These are phyloP conservation scores for Exophiala phaeomuriformis DNA, from an alignment of 2,329 filamentous ascomycete species.

Conservation along the genomic window DNA sequence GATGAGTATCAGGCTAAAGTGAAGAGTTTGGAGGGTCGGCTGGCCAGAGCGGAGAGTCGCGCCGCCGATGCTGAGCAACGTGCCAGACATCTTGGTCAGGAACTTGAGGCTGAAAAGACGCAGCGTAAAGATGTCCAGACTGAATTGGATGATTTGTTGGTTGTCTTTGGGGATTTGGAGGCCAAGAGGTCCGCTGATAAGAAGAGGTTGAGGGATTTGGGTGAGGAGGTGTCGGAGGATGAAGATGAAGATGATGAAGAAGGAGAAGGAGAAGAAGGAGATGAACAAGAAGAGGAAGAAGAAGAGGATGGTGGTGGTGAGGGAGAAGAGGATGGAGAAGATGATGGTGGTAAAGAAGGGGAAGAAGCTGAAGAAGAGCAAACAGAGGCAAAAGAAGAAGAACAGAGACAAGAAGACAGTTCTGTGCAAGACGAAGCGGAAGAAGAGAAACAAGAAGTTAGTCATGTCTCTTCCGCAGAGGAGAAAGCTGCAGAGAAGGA, in stretches of 20 bases:
- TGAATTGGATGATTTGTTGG: conserved; percentile 72
- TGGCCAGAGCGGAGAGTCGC: conserved; percentile 39
- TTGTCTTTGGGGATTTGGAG: conserved; percentile 74
- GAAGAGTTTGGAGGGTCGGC: conserved; percentile 44
- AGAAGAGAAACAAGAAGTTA: too few relatives aligned
- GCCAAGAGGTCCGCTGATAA: conserved; percentile 68
- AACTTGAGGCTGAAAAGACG: conserved; percentile 51
- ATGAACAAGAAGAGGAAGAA: conserved; percentile 20
- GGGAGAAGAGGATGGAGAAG: background rate
- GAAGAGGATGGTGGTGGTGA: background rate
- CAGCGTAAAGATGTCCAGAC: conserved; percentile 55
- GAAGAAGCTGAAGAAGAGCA: too few relatives aligned
- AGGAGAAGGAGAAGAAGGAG: conserved; percentile 49
- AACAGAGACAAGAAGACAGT: too few relatives aligned
- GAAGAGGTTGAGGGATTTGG: conserved; percentile 57
- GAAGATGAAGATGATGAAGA: conserved; percentile 59
- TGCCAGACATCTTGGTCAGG: conserved; percentile 10
- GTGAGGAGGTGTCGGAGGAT: conserved; percentile 66
- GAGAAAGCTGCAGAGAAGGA: too few relatives aligned
- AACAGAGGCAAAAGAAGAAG: too few relatives aligned
- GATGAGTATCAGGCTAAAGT: conserved; percentile 44
- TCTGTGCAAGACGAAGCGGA: too few relatives aligned
- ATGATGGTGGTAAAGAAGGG: background rate
- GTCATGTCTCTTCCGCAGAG: too few relatives aligned
- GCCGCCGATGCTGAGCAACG: conserved; percentile 31